A percentile compares a stretch with the other conserved stretches of the same genome.
Evolutionary conservation across 2,329 filamentous ascomycete genomes (phyloP).

Genomic region (Curvularia verruculosa): DNA sequence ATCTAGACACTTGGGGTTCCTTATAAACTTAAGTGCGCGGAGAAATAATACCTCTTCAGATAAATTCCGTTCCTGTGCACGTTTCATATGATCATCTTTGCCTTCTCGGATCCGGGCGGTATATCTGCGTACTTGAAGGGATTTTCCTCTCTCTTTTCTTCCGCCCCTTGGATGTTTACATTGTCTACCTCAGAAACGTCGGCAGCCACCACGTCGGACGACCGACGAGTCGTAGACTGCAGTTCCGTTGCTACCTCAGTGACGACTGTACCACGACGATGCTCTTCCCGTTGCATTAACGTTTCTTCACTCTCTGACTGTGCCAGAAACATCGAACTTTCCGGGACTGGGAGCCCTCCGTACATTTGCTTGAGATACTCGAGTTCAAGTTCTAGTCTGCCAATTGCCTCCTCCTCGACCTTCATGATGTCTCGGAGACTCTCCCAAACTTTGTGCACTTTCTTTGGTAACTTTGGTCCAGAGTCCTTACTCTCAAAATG

Average conservation of each 20-base stretch:
- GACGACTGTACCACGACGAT: neutral
- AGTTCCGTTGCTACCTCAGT: neutral
- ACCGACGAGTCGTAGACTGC: neutral
- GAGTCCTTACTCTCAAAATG: neutral
- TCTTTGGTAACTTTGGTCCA: neutral
- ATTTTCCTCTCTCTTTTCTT: neutral
- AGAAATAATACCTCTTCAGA: neutral
- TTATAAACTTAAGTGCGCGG: neutral
- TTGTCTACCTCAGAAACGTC: neutral
- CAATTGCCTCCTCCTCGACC: conserved; percentile 2
- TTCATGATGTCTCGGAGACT: conserved; percentile 1
- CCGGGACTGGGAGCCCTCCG: neutral
- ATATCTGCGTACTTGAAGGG: neutral
- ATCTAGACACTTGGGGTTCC: too few relatives aligned
- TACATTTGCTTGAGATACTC: conserved; percentile 7
- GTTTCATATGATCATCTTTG: neutral
- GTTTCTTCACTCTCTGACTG: neutral
- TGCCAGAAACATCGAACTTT: neutral
- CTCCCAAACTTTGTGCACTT: conserved; percentile 1
- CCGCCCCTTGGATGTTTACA: neutral
- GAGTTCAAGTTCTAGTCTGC: conserved; percentile 2
- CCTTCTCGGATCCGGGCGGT: conserved; percentile 5
- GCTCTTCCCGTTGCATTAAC: neutral
- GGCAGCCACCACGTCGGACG: neutral
- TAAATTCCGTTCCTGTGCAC: neutral